Conservation (phyloP, 352 stramenopile genomes). For the Pythium coloratum region DNA sequence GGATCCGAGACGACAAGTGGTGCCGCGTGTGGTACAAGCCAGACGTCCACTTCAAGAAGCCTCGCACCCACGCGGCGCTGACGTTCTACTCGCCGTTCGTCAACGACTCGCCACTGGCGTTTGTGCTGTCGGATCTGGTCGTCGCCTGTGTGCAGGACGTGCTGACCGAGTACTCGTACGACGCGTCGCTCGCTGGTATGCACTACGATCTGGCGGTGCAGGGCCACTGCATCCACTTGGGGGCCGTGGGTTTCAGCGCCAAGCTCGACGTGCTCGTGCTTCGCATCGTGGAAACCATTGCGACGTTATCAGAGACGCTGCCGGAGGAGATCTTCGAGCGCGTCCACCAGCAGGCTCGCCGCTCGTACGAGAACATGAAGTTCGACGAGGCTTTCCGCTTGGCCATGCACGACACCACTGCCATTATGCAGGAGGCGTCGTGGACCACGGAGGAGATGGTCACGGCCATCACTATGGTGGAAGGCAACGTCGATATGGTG, state of each 20-base stretch:
- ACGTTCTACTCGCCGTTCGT: conserved; percentile 37
- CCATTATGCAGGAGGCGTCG: conserved; percentile 34
- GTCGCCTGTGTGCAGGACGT: conserved; percentile 41
- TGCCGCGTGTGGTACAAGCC: conserved; percentile 54
- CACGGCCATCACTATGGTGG: conserved; percentile 33
- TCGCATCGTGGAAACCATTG: conserved; percentile 41
- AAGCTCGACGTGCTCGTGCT: conserved; percentile 43
- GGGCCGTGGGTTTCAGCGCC: conserved; percentile 45
- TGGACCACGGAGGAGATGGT: conserved; percentile 44
- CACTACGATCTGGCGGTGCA: conserved; percentile 40
- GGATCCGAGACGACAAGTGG: conserved; percentile 27
- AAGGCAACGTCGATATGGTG: conserved; percentile 10
- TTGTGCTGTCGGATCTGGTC: conserved; percentile 42
- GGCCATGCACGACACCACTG: conserved; percentile 37
- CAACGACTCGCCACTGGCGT: conserved; percentile 34
- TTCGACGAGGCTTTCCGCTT: conserved; percentile 51
- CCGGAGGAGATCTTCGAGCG: conserved; percentile 41
- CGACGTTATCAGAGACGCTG: conserved; percentile 32
- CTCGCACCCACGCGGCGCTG: conserved; percentile 63
- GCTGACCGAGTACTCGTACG: conserved; percentile 41
- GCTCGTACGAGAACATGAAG: conserved; percentile 51
- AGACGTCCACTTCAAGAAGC: conserved; percentile 59
- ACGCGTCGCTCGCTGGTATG: conserved; percentile 29
- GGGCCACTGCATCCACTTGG: conserved; percentile 43
- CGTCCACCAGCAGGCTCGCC: conserved; percentile 38